Evolutionary conservation across 2,329 filamentous ascomycete genomes (phyloP).

Genomic region (Nemania diffusa): DNA sequence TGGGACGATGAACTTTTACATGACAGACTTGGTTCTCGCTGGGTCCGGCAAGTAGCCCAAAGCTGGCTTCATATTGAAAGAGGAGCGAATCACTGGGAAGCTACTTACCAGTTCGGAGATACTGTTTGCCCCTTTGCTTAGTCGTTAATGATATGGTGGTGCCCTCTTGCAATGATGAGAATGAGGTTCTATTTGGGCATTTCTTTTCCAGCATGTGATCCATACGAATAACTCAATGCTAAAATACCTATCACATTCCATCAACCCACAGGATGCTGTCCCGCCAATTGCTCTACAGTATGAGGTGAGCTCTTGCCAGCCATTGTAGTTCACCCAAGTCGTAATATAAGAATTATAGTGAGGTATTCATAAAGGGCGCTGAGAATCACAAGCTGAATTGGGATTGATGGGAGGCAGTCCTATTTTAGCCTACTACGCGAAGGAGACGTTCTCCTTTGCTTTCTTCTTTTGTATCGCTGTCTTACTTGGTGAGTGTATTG

Average conservation of each 20-base stretch:
- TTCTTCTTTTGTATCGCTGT: background rate
- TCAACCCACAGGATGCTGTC: background rate
- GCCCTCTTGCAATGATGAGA: background rate
- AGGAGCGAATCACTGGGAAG: constrained; percentile 17
- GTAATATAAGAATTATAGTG: too few relatives aligned
- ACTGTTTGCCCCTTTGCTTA: constrained; percentile 11
- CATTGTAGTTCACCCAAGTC: too few relatives aligned
- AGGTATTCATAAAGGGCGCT: too few relatives aligned
- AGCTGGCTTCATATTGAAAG: constrained; percentile 14
- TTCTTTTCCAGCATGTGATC: background rate
- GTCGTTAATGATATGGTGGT: constrained; percentile 28
- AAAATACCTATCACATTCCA: background rate
- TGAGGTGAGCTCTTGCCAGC: too few relatives aligned
- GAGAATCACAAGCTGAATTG: background rate
- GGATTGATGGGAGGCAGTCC: background rate
- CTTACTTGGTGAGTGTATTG: background rate
- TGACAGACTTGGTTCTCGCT: constrained; percentile 45
- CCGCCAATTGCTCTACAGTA: too few relatives aligned
- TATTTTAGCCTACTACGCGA: background rate
- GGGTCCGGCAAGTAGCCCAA: constrained; percentile 1
- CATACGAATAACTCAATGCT: background rate
- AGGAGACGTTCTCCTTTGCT: background rate
- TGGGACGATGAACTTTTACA: constrained; percentile 46
- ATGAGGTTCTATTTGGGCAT: background rate
- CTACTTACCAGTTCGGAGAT: constrained; percentile 10